Base-by-base conservation (phyloP, 495 filamentous ascomycete species). In the Xylaria flabelliformis region DNA sequence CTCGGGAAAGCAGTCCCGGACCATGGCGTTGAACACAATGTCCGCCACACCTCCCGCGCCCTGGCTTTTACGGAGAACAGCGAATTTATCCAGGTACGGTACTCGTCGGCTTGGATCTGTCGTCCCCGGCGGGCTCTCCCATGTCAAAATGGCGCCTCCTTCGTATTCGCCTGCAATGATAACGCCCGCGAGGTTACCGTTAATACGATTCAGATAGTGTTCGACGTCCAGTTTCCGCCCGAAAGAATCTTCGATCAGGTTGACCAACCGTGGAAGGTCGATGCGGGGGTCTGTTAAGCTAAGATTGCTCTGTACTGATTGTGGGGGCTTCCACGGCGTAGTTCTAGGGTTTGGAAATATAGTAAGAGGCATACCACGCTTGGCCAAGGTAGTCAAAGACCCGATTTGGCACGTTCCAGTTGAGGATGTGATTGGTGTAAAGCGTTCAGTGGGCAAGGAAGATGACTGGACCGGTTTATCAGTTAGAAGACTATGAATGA, bases 21-120 rank as follows among this genome's bases (percentile, higher is more conserved):
- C 92, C 94, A 99, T 97, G 21, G 94, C 91, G 72, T 94, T 97
- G 82, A 98, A 99, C 6, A 99, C 90, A 26, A 98, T 90, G 74
- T 99, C 96, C 1, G 97, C 95, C 5, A 98, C 94, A 17, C 95
- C 94, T 0, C 95, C 94, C 1, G 92, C 91, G 1, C 96, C 96
- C 79, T 99, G 96, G 59, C 90, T 92, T 70, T 91, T 89, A 76
- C 92, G 94, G 5, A 97, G 85, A 2, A 98, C 96, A 4, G 96
- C 96, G 78, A 99, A 99, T 82, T 99, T 99, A 79, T 99, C 96
- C 29, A 99, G 83, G 80, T 99, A 99, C 0, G 95, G 97, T 0
- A 99, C 91, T 78, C 94, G 86, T 4, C 90, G 83, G 10, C 83
- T 82, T 56, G 83, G 84, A 24, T 80, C 83, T 58, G 85, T 83